These are phyloP conservation scores for Sclerotinia sclerotiorum DNA, from an alignment of 2,329 filamentous ascomycete genomes.

Conservation along the genomic window DNA sequence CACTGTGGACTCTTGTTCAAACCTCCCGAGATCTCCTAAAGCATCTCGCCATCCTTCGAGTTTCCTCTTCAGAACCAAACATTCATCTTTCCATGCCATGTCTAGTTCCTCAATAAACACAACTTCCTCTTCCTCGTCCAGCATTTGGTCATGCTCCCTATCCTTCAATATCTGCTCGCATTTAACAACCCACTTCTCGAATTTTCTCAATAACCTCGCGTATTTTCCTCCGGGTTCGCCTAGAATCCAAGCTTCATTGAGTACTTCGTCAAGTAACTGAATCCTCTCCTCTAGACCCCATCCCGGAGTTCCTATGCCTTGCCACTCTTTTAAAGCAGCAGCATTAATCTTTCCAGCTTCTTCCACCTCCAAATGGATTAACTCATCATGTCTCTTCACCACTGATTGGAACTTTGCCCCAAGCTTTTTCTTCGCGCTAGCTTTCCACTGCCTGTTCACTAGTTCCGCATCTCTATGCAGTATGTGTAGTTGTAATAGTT, in stretches of 20 bases:
- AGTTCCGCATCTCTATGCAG: constrained; percentile 56
- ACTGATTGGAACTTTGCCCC: constrained; percentile 46
- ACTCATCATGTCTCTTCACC: constrained; percentile 45
- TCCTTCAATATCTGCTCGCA: constrained; percentile 50
- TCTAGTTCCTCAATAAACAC: constrained; percentile 58
- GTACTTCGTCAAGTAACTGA: constrained; percentile 56
- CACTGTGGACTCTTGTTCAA: constrained; percentile 44
- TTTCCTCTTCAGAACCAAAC: constrained; percentile 51
- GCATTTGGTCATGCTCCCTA: constrained; percentile 38
- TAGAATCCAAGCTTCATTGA: constrained; percentile 58
- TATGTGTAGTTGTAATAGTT: constrained; percentile 64
- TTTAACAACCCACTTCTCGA: constrained; percentile 58
- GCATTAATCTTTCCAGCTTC: constrained; percentile 54
- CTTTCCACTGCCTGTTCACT: constrained; percentile 53
- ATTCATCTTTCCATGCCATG: constrained; percentile 58
- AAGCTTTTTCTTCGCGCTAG: constrained; percentile 53
- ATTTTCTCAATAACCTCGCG: constrained; percentile 53
- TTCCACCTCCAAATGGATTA: constrained; percentile 42
- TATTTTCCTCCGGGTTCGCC: constrained; percentile 58
- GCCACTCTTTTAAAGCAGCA: constrained; percentile 54
- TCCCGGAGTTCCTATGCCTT: constrained; percentile 37
- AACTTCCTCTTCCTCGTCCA: constrained; percentile 40
- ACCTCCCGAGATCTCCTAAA: constrained; percentile 48
- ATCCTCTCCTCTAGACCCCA: constrained; percentile 54
- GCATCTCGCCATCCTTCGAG: constrained; percentile 55